Percentiles rank a stretch among this genome's conserved stretches.
Evolutionary conservation across 2,329 filamentous ascomycete species (phyloP).

Genomic region (Diaporthe citrichinensis): DNA sequence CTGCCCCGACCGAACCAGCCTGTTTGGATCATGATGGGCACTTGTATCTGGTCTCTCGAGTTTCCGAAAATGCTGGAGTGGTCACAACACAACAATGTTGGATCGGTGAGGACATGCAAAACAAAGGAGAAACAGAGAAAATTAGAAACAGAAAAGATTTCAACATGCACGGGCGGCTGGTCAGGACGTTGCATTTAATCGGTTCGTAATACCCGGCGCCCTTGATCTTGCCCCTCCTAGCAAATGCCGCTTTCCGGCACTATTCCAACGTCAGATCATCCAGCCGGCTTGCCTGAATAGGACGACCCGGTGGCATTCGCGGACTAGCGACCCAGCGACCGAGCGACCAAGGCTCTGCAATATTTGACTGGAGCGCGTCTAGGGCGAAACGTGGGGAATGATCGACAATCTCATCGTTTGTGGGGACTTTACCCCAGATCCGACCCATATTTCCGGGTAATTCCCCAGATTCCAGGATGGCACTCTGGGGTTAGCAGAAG

Average conservation of each 20-base stretch:
- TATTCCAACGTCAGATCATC: conserved; percentile 19
- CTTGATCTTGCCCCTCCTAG: background rate
- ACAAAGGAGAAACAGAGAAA: background rate
- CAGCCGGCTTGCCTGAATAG: conserved; percentile 32
- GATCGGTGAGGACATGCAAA: background rate
- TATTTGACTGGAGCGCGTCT: conserved; percentile 36
- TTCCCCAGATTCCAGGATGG: conserved; percentile 29
- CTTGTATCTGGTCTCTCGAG: background rate
- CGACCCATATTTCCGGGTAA: conserved; percentile 7
- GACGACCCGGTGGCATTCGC: conserved; percentile 18
- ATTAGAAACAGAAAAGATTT: background rate
- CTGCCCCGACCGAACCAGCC: conserved; percentile 42
- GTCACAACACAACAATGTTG: background rate
- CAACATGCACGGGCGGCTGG: background rate
- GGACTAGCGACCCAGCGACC: background rate
- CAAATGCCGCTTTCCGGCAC: background rate
- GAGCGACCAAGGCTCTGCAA: background rate
- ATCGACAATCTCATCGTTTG: conserved; percentile 10
- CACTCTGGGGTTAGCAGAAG: background rate
- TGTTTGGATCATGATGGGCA: conserved; percentile 33
- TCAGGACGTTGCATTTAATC: background rate
- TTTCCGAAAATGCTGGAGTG: background rate
- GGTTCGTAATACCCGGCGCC: background rate
- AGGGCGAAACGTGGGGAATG: background rate
- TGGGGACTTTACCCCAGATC: conserved; percentile 23